Percentiles rank a stretch among this genome's conserved stretches.
Conservation (phyloP, 345 rosid genomes). For the Odontarrhena argentea region DNA sequence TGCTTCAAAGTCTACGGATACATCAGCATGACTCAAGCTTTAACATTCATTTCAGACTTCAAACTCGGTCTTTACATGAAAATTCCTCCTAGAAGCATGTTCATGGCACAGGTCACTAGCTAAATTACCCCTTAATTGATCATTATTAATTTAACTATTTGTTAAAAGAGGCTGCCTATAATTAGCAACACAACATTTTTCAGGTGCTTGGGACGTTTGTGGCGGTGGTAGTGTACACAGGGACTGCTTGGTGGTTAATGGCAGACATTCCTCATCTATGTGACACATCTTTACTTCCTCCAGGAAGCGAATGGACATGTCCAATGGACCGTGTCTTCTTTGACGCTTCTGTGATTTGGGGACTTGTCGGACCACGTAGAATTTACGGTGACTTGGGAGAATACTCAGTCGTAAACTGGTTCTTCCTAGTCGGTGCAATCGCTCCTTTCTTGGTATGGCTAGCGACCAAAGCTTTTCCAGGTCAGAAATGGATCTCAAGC, state of each 20-base stretch:
- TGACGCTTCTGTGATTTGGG: slow-evolving; percentile 86
- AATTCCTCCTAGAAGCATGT: slow-evolving; percentile 87
- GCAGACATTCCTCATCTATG: slow-evolving; percentile 66
- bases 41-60: slow-evolving; percentile 67
- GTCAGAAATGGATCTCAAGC: slow-evolving; percentile 53
- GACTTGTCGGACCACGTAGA: slow-evolving; percentile 78
- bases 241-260: slow-evolving; percentile 93
- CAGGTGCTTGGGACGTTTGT: slow-evolving; percentile 71
- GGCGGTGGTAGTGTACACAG: slow-evolving; percentile 53
- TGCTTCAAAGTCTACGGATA: slow-evolving; percentile 91
- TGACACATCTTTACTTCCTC: slow-evolving; percentile 52
- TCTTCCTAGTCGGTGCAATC: slow-evolving; percentile 65
- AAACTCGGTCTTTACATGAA: slow-evolving; percentile 96
- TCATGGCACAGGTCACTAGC: slow-evolving; percentile 49
- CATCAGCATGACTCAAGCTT: slow-evolving; percentile 79
- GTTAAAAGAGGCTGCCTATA: not conserved
- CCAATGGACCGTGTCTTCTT: slow-evolving; percentile 69
- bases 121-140: not conserved
- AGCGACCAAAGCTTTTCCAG: slow-evolving; percentile 65
- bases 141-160: not conserved
- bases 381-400: slow-evolving; percentile 75
- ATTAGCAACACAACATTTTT: slow-evolving; percentile 10
- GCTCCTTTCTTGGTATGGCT: slow-evolving; percentile 70
- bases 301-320: slow-evolving; percentile 75
- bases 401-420: slow-evolving; percentile 66